Evolutionary conservation across 495 filamentous ascomycete species (phyloP).

Genomic region (Ascodesmis nigricans): DNA sequence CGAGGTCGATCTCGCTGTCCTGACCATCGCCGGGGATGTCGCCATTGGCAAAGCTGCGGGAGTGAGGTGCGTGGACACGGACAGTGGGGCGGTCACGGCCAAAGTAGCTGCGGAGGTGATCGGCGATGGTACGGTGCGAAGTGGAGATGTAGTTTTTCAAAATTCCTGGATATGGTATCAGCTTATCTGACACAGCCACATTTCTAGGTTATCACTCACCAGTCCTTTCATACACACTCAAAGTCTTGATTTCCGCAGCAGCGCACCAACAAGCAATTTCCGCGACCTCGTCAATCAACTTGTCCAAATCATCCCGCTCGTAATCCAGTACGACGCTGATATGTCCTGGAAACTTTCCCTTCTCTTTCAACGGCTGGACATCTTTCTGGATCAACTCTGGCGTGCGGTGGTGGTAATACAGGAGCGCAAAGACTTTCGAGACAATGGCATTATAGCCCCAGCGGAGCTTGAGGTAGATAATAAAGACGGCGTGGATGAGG

Average conservation of each 20-base stretch:
- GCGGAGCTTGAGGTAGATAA: slow-evolving; percentile 60
- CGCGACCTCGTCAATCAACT: slow-evolving; percentile 67
- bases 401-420: slow-evolving; percentile 82
- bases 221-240: slow-evolving; percentile 79
- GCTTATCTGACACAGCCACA: background rate
- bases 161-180: slow-evolving; percentile 35
- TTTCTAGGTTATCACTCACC: slow-evolving; percentile 40
- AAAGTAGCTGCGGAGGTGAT: slow-evolving; percentile 66
- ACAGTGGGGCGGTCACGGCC: slow-evolving; percentile 45
- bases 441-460: slow-evolving; percentile 54
- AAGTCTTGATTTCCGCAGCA: slow-evolving; percentile 56
- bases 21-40: slow-evolving; percentile 14
- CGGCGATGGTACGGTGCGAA: slow-evolving; percentile 46
- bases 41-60: slow-evolving; percentile 30
- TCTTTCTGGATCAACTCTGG: slow-evolving; percentile 78
- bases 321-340: slow-evolving; percentile 66
- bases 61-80: slow-evolving; percentile 54
- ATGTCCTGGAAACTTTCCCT: slow-evolving; percentile 43
- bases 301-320: slow-evolving; percentile 51
- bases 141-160: slow-evolving; percentile 67
- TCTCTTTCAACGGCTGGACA: slow-evolving; percentile 44
- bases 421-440: slow-evolving; percentile 51
- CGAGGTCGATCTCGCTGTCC: slow-evolving; percentile 28
- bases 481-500: slow-evolving; percentile 60
- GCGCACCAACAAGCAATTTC: slow-evolving; percentile 84